Base-by-base conservation (phyloP, 2,329 filamentous ascomycete genomes). In the Arthrocladium fulminans region DNA sequence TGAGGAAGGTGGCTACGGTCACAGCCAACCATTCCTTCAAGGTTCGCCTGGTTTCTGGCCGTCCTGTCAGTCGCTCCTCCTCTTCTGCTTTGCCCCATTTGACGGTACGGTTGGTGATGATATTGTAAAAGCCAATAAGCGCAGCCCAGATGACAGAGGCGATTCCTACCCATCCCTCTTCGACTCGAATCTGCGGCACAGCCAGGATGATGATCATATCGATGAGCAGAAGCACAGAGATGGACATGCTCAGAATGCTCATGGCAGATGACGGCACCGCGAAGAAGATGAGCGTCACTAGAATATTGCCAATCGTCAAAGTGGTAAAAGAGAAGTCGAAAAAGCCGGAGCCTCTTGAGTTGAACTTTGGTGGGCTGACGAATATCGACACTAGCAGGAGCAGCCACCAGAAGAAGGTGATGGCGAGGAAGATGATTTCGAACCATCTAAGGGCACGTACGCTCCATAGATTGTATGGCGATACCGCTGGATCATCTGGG, bases 401-500 rank as follows among this genome's bases (percentile, higher is more conserved):
- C 8, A 87, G 76, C 90, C 92, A 97, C 90, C 90, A 97, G n/a
- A 88, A 60, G 60, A 94, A 88, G 48, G 81, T 86, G 58, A 89
- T 63, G 45, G 80, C 65, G 17, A 90, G 73, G 61, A 96, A 86
- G 30, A 87, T 59, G 48, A 94, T 73, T 3, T 88, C 90, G 52
- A 92, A 65, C 61, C 82, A 86, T 62, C 88, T 80, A 47, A 92
- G 73, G 40, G 85, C 78, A 15, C 92, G 83, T 43, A 98, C 85
- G 51, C 81, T 87, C 84, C 88, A 95, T 30, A 97, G 78, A 60
- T 98, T 98, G 70, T 96, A 96, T 0, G 92, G 92, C 2, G 88
- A 86, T 66, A 94, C 86, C 55, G 85, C 85, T 63, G 85, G 86
- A 63, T 89, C 85, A 70, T 88, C 84, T 10, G 85, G 84, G 59